These are phyloP conservation scores for Microdochium bolleyi DNA, from an alignment of 2,329 filamentous ascomycete species.

Conservation along the genomic window DNA sequence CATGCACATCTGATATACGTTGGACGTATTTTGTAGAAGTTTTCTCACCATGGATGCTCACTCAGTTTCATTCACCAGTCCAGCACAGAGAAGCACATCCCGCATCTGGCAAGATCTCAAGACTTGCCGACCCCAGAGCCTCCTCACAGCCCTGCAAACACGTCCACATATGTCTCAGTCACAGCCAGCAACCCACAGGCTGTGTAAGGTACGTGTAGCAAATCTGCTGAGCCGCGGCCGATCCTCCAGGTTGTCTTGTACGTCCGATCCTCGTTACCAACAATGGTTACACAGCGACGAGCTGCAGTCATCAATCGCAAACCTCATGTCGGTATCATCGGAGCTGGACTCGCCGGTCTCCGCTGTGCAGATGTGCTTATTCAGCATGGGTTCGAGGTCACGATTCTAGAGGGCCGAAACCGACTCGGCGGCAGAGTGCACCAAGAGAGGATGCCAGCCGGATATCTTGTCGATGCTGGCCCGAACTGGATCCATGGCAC, in stretches of 20 bases:
- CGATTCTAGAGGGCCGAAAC: slow-evolving; percentile 60
- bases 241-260: too few relatives aligned
- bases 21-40: background rate
- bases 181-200: background rate
- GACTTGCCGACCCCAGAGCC: slow-evolving; percentile 1
- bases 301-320: slow-evolving; percentile 17
- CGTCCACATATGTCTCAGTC: background rate
- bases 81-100: background rate
- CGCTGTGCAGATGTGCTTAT: slow-evolving; percentile 62
- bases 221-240: too few relatives aligned
- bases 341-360: slow-evolving; percentile 63
- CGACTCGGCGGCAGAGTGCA: slow-evolving; percentile 59
- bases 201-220: background rate
- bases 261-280: slow-evolving; percentile 4
- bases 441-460: slow-evolving; percentile 40
- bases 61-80: slow-evolving; percentile 2
- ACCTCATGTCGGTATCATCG: slow-evolving; percentile 58
- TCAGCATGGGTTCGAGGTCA: slow-evolving; percentile 57
- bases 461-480: slow-evolving; percentile 48
- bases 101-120: slow-evolving; percentile 4
- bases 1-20: background rate
- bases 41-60: slow-evolving; percentile 1
- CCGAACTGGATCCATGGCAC: slow-evolving; percentile 81
- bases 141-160: background rate
- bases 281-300: slow-evolving; percentile 15